Evolutionary conservation across 2,329 filamentous ascomycete species (phyloP), one percentile per base, ranked within the genome.

Genomic region (Gremmenia infestans): DNA sequence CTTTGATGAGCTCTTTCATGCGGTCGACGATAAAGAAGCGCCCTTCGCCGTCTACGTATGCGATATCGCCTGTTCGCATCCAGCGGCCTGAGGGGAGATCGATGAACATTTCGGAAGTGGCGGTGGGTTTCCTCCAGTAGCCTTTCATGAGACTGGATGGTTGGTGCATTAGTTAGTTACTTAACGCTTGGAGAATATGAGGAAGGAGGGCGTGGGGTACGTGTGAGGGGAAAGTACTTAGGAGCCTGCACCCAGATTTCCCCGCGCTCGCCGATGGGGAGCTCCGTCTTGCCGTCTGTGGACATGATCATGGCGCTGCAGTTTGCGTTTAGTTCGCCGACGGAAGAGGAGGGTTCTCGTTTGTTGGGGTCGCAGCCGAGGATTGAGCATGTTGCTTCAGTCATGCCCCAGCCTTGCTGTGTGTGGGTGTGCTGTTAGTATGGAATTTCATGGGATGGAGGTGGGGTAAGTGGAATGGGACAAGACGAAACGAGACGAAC

Each of bases 11-110:
- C 55, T 78, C 73, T 65, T 76, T 64, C 60, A 64, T 53, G 2
- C 63, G 86, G 68, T 96, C 92, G 1, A 91, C 95, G 68, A 96
- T 92, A 75, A 85, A 96, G 66, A 95, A 89, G 65, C 93, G 88
- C 25, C 88, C 88, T 52, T 88, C 78, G 42, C 80, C 74, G 68
- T 95, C 89, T 62, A 89, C 82, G 61, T 89, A 86, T 47, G 73
- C 75, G 1, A 78, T 71, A 53, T 78, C 76, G 1, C 76, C 76
- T 0, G 76, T 78, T 48, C 73, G 74, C 52, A 95, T 58, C 64
- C 64, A 96, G 76, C 84, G 95, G 0, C 90, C 90, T 60, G 93
- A 89, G 0, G 76, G 64, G 5, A 37, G 42, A 84, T 87, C 62
- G 89, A 85, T 0, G 85, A 85, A 52, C 86, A 83, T 12, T 74